These are phyloP conservation scores for Pseudocercospora cruenta DNA, from an alignment of 2,329 filamentous ascomycete species.

Conservation along the genomic window DNA sequence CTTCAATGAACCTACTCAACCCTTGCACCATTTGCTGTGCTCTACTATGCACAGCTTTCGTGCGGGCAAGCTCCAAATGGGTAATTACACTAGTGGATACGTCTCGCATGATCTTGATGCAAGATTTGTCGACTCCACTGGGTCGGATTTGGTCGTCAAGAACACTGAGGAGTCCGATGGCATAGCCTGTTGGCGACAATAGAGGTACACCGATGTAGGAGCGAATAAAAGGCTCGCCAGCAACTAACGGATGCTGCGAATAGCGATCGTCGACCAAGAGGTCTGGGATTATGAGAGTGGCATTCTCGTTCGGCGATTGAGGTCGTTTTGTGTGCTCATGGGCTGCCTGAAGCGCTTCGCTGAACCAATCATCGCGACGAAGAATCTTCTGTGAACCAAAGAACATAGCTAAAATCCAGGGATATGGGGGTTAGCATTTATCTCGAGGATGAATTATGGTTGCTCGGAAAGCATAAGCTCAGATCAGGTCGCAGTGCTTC, in stretches of 20 bases:
- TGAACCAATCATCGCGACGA: slow-evolving; percentile 40
- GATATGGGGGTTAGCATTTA: not conserved
- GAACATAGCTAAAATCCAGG: slow-evolving; percentile 21
- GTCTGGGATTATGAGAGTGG: slow-evolving; percentile 38
- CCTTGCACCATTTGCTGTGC: slow-evolving; percentile 59
- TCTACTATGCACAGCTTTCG: slow-evolving; percentile 54
- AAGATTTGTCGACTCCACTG: slow-evolving; percentile 51
- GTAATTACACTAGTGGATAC: slow-evolving; percentile 62
- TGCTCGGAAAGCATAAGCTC: too few species aligned
- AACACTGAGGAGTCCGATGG: slow-evolving; percentile 63
- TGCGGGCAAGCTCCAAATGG: slow-evolving; percentile 61
- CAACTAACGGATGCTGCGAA: slow-evolving; percentile 30
- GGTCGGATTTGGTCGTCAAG: slow-evolving; percentile 58
- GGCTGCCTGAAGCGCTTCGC: slow-evolving; percentile 37
- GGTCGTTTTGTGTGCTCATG: not conserved
- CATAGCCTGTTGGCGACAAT: slow-evolving; percentile 58
- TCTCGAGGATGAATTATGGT: not conserved
- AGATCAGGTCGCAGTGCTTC: not conserved
- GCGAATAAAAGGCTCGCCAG: slow-evolving; percentile 28
- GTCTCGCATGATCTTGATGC: slow-evolving; percentile 60
- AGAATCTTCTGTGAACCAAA: slow-evolving; percentile 38
- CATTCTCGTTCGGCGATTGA: slow-evolving; percentile 23
- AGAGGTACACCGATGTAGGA: slow-evolving; percentile 67
- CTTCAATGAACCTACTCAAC: slow-evolving; percentile 53
- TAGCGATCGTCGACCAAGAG: slow-evolving; percentile 28